Evolutionary conservation across 805 yeast species (phyloP).

Genomic region (Torulaspora gathmanii): DNA sequence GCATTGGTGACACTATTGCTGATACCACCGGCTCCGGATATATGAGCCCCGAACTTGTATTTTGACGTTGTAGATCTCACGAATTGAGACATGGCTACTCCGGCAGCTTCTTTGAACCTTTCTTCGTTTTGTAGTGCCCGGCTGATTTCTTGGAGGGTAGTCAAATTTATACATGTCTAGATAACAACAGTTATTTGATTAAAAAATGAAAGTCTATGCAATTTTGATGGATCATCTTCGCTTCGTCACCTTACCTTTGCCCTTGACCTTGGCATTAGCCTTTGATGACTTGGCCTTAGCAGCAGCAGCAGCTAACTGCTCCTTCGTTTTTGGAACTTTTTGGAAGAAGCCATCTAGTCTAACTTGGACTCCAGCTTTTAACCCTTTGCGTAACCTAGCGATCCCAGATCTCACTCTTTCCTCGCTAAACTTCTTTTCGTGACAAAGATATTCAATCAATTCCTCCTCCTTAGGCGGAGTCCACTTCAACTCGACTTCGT

Average conservation of each 20-base stretch:
- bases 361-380: conserved; percentile 83
- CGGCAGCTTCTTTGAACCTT: background rate
- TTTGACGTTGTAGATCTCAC: conserved; percentile 42
- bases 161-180: background rate
- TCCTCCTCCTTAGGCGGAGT: conserved; percentile 82
- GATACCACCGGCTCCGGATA: conserved; percentile 74
- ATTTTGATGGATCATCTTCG: conserved; percentile 10
- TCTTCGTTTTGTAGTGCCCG: background rate
- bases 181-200: background rate
- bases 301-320: conserved; percentile 38
- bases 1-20: conserved; percentile 64
- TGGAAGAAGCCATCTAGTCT: conserved; percentile 89
- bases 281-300: conserved; percentile 32
- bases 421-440: conserved; percentile 86
- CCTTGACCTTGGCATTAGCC: conserved; percentile 15
- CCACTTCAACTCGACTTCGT: conserved; percentile 75
- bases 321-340: conserved; percentile 51
- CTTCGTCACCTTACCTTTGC: conserved; percentile 26
- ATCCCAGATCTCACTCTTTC: conserved; percentile 88
- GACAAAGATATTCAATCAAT: conserved; percentile 74
- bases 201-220: background rate
- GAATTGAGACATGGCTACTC: conserved; percentile 32
- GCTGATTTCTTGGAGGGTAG: background rate
- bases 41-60: conserved; percentile 84
- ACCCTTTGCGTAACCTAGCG: conserved; percentile 74